phyloP scores from a whole-genome alignment of 2,329 filamentous ascomycete genomes.

The Lasiodiplodia citricola region DNA sequence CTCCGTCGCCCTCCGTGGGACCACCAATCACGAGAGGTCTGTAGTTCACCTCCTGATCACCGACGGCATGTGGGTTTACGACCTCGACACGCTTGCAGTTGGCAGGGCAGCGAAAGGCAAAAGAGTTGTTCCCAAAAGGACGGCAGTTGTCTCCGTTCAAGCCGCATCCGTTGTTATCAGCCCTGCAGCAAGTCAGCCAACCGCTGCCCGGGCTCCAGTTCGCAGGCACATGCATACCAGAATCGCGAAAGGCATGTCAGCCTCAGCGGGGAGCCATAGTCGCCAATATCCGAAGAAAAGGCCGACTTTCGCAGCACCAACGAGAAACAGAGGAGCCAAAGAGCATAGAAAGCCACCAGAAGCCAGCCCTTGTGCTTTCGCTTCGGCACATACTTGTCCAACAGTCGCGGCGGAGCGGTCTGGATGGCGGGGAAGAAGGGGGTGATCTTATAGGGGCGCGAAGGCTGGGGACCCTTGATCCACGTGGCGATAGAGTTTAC shows the following conservation, averaged over 20 bases:
- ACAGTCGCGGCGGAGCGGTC: slow-evolving; percentile 66
- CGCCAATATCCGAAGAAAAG: slow-evolving; percentile 64
- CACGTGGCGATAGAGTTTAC: slow-evolving; percentile 50
- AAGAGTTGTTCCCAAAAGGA: slow-evolving; percentile 72
- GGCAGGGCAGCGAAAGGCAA: slow-evolving; percentile 77
- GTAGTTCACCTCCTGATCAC: slow-evolving; percentile 66
- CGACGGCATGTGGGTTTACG: slow-evolving; percentile 76
- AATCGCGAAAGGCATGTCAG: slow-evolving; percentile 72
- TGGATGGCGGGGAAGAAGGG: slow-evolving; percentile 70
- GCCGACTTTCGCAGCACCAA: slow-evolving; percentile 70
- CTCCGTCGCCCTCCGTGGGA: slow-evolving; percentile 45
- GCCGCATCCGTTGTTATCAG: slow-evolving; percentile 72
- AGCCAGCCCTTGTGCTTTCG: slow-evolving; percentile 64
- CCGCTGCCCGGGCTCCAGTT: background rate
- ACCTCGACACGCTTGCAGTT: slow-evolving; percentile 70
- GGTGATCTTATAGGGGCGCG: slow-evolving; percentile 54
- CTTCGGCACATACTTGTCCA: slow-evolving; percentile 68
- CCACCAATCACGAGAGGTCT: slow-evolving; percentile 62
- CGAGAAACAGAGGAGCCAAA: slow-evolving; percentile 73
- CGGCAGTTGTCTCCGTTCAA: slow-evolving; percentile 76
- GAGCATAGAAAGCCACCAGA: slow-evolving; percentile 63
- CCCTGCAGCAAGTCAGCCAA: slow-evolving; percentile 35
- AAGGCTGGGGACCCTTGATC: slow-evolving; percentile 56
- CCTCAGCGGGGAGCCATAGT: slow-evolving; percentile 68
- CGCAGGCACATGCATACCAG: slow-evolving; percentile 57